Evolutionary conservation across 108 stramenopile species (phyloP), one percentile per base, ranked within the genome.

Genomic region (Mayamaea pseudoterrestris): DNA sequence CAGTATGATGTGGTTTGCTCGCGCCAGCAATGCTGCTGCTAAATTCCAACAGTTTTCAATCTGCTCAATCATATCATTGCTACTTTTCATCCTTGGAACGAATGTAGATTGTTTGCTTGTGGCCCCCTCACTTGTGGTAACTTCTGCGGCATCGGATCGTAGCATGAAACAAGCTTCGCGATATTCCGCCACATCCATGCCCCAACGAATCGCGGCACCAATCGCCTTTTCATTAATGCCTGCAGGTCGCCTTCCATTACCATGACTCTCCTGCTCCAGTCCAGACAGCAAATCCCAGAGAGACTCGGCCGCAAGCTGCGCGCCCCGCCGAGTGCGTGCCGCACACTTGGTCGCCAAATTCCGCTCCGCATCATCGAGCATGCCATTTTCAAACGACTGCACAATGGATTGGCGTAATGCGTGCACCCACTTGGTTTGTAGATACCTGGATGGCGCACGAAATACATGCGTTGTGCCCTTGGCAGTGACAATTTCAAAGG

Each of bases 321-420:
- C 34, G 23, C 54, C 49, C 8, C 71, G 71, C 52, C 55, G 32
- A 26, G 45, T 66, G 23, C 66, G 61, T 1, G 66, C 66, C 2
- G 49, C 21, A 3, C 49, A 43, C 51, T 74, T 62, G 21, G 67
- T 66, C 3, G 44, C 53, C 27, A 75, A 50, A 24, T 69, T 63
- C 2, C 65, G 43, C 41, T 75, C 68, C 14, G 74, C 74, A 42
- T 66, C 53, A 9, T 44, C 56, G 30, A 69, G 16, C 2, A 66
- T 42, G 27, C 44, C 41, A 45, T 75, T 75, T 24, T 69, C 74
- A 47, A 48, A 63, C 16, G 50, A 59, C 31, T 69, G 53, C 22
- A 59, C 54, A 30, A 62, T 60, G 32, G 61, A 53, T 4, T 13
- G 46, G 4, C 58, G 46, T 18, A 75, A 30, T 3, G 49, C 30